Conservation (phyloP, 768 basidiomycete genomes). For the Asterophora lycoperdoides region DNA sequence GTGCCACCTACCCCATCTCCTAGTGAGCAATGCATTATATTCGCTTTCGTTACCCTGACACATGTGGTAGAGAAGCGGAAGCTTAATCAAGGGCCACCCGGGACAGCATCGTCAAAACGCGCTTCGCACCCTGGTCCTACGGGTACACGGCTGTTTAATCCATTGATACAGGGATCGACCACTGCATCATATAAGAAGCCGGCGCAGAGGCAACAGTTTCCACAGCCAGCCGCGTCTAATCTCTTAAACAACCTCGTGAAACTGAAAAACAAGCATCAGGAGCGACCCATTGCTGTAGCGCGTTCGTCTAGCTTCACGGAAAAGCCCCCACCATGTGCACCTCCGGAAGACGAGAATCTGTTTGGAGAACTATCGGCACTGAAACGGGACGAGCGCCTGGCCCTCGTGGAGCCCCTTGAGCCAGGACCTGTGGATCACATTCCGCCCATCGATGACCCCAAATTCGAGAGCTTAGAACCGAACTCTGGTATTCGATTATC, state of each 20-base stretch:
- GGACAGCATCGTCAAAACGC: conserved; percentile 4
- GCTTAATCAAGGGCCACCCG: conserved; percentile 23
- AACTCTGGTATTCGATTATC: conserved; percentile 82
- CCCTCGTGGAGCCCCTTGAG: conserved; percentile 71
- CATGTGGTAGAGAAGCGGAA: conserved; percentile 38
- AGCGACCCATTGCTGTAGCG: conserved; percentile 10
- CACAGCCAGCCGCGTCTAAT: conserved; percentile 45
- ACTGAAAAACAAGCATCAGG: conserved; percentile 21
- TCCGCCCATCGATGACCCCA: conserved; percentile 66
- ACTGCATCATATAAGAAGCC: neutral
- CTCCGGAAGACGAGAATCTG: neutral
- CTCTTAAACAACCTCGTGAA: conserved; percentile 48
- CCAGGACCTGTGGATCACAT: conserved; percentile 76
- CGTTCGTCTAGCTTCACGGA: conserved; percentile 36
- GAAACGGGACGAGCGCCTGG: conserved; percentile 57
- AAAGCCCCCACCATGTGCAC: conserved; percentile 21
- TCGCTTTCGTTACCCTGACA: conserved; percentile 1
- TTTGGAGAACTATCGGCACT: conserved; percentile 8
- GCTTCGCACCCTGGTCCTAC: neutral
- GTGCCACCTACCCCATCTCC: conserved; percentile 66
- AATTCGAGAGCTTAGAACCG: conserved; percentile 80
- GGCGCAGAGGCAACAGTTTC: conserved; percentile 10
- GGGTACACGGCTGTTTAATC: neutral
- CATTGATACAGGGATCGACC: conserved; percentile 4
- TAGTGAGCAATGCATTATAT: conserved; percentile 37